Evolutionary conservation across 2,329 filamentous ascomycete genomes (phyloP), one percentile per base, ranked within the genome.

Genomic region (Nemania sp.): DNA sequence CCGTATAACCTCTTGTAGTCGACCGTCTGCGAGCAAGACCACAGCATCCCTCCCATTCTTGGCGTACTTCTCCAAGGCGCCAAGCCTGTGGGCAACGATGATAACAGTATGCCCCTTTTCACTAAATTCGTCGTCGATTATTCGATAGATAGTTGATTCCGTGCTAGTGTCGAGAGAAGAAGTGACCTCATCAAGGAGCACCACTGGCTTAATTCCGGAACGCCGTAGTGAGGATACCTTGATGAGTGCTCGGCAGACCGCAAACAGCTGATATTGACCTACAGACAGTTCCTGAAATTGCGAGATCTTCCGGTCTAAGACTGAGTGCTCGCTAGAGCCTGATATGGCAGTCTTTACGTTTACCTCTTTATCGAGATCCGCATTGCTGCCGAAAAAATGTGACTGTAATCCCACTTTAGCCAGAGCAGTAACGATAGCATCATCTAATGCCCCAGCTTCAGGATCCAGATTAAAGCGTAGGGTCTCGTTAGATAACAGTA

Each of bases 41-140:
- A 78, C 70, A 29, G 65, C 26, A 68, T 79, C 78, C 26, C 71
- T 59, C 8, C 75, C 76, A 13, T 66, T 20, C 11, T 73, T 73
- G 58, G 76, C 70, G 15, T 73, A 64, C 5, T 73, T 68, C 0
- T 69, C 47, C 6, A 79, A 65, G 2, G 69, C 51, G 4, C 73
- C 73, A 5, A 81, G 47, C 57, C 79, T 73, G 73, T 80, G 80
- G 0, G 80, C 73, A 43, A 82, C 74, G 38, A 79, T 74, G 7
- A 81, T 73, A 3, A 80, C 77, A 0, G 80, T 80, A 38, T 80
- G 67, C 0, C 73, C 70, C 15, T 70, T 68, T 2, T 27, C 22
- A 0, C 65, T 69, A 43, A 77, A 76, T 24, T 80, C 78, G 6
- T 76, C 61, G 2, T 79, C 57, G 6, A 81, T 73, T 22, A 82